A percentile compares a stretch with the other conserved stretches of the same genome.
Evolutionary conservation across 306 rosid species (phyloP).

Genomic region (Trifolium repens): DNA sequence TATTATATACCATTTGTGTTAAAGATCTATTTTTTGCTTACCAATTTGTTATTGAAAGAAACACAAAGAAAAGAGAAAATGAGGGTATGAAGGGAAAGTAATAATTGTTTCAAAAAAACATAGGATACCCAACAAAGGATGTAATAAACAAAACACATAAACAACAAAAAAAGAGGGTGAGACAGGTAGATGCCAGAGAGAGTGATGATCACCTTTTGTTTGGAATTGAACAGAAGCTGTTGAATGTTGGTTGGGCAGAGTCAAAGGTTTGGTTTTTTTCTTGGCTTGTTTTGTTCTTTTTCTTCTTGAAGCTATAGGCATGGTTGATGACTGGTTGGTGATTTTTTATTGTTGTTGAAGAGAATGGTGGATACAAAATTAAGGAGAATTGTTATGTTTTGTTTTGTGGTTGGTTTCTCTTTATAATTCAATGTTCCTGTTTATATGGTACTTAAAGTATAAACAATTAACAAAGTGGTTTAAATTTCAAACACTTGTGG

Average conservation of each 20-base stretch:
- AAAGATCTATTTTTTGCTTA: slow-evolving; percentile 25
- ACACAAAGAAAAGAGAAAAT: background rate
- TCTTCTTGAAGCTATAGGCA: slow-evolving; percentile 52
- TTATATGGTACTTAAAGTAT: background rate
- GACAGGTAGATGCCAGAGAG: slow-evolving; percentile 15
- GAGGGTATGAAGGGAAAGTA: background rate
- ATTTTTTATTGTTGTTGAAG: slow-evolving; percentile 3
- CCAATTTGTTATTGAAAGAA: background rate
- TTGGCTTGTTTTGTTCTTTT: slow-evolving; percentile 35
- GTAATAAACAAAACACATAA: background rate
- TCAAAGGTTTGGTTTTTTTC: slow-evolving; percentile 35
- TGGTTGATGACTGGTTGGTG: slow-evolving; percentile 55
- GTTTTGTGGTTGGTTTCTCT: background rate
- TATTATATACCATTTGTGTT: background rate
- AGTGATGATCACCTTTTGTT: slow-evolving; percentile 14
- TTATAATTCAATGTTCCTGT: background rate
- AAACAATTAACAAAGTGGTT: slow-evolving; percentile 11
- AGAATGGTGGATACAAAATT: slow-evolving; percentile 52
- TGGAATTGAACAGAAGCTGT: slow-evolving; percentile 46
- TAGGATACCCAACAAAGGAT: slow-evolving; percentile 8
- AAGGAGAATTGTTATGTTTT: slow-evolving; percentile 1
- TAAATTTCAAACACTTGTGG: slow-evolving; percentile 54
- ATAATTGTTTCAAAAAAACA: slow-evolving; percentile 10
- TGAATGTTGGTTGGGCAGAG: slow-evolving; percentile 55
- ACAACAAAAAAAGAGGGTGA: background rate